phyloP scores from a whole-genome alignment of 1,284 basidiomycete genomes.

The Microbotryum silenes-acaulis region DNA sequence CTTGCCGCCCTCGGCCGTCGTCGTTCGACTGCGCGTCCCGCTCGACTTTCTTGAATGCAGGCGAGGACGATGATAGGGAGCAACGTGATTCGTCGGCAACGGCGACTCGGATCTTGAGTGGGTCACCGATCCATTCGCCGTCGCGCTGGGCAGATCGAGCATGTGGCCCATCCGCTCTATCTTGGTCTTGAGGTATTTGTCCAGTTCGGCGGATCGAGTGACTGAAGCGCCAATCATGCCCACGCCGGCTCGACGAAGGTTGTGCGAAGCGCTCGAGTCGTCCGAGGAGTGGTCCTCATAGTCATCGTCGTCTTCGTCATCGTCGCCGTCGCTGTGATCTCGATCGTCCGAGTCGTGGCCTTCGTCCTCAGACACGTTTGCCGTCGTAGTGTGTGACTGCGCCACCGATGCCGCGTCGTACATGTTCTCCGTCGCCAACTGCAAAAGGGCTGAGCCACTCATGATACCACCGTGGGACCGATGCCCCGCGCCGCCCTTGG shows the following conservation, averaged over 20 bases:
- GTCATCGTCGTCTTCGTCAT: conserved; percentile 38
- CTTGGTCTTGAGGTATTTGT: conserved; percentile 93
- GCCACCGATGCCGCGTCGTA: background rate
- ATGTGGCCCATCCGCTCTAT: conserved; percentile 95
- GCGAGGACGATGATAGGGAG: too few relatives aligned
- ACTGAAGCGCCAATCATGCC: conserved; percentile 76
- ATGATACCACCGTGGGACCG: background rate
- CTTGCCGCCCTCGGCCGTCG: too few relatives aligned
- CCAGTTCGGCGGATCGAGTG: conserved; percentile 76
- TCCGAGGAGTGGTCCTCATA: conserved; percentile 38
- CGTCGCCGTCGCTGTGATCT: conserved; percentile 35
- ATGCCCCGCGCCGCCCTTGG: background rate
- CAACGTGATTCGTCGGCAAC: too few relatives aligned
- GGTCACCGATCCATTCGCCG: background rate
- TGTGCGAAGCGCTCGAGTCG: conserved; percentile 38
- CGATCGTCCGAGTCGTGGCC: conserved; percentile 39
- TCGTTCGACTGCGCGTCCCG: too few relatives aligned
- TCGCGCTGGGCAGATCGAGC: conserved; percentile 48
- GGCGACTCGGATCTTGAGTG: background rate
- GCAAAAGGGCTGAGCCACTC: conserved; percentile 1
- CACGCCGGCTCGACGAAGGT: conserved; percentile 55
- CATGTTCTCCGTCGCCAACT: background rate
- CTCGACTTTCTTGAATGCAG: too few relatives aligned
- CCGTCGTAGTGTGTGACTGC: conserved; percentile 31
- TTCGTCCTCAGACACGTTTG: conserved; percentile 31